Evolutionary conservation across 2,329 filamentous ascomycete genomes (phyloP).

Genomic region (Aureobasidium sp.): DNA sequence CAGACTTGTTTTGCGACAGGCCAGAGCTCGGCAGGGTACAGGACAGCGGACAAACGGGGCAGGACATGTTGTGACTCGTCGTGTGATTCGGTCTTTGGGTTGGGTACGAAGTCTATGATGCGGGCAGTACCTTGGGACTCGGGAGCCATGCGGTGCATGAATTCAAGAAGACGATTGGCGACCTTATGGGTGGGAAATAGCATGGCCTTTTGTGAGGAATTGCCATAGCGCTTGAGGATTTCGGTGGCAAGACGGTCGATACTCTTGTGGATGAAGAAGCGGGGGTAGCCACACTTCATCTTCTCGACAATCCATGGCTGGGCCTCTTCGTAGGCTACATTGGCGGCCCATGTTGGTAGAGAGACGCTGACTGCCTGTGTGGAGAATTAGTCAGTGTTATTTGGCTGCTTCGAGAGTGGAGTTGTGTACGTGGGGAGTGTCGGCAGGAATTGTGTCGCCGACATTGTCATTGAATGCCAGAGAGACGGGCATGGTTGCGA

Average conservation of each 20-base stretch:
- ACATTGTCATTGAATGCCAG: slow-evolving; percentile 27
- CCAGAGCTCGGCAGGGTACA: slow-evolving; percentile 61
- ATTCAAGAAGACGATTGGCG: slow-evolving; percentile 65
- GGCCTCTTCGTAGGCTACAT: slow-evolving; percentile 90
- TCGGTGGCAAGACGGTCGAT: slow-evolving; percentile 66
- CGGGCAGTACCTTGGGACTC: slow-evolving; percentile 41
- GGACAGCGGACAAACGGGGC: slow-evolving; percentile 44
- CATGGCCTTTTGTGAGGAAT: slow-evolving; percentile 55
- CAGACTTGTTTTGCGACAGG: slow-evolving; percentile 84
- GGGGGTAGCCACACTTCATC: slow-evolving; percentile 86
- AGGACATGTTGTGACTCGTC: slow-evolving; percentile 36
- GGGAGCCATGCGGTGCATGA: slow-evolving; percentile 55
- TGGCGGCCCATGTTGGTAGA: slow-evolving; percentile 83
- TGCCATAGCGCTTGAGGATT: slow-evolving; percentile 57
- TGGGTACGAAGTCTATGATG: slow-evolving; percentile 55
- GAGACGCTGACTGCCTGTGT: slow-evolving; percentile 87
- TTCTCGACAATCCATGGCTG: slow-evolving; percentile 74
- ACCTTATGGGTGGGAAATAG: slow-evolving; percentile 67
- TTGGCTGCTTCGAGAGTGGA: background rate
- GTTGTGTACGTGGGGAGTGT: slow-evolving; percentile 63
- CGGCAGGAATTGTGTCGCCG: slow-evolving; percentile 65
- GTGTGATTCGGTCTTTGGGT: slow-evolving; percentile 44
- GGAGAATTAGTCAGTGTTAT: slow-evolving; percentile 8
- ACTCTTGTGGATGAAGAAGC: slow-evolving; percentile 84
- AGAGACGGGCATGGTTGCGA: slow-evolving; percentile 9